A percentile compares a stretch with the other conserved stretches of the same genome.
These are phyloP conservation scores for Apophysomyces variabilis DNA, from an alignment of 371 early-diverging fungal genomes.

Conservation along the genomic window DNA sequence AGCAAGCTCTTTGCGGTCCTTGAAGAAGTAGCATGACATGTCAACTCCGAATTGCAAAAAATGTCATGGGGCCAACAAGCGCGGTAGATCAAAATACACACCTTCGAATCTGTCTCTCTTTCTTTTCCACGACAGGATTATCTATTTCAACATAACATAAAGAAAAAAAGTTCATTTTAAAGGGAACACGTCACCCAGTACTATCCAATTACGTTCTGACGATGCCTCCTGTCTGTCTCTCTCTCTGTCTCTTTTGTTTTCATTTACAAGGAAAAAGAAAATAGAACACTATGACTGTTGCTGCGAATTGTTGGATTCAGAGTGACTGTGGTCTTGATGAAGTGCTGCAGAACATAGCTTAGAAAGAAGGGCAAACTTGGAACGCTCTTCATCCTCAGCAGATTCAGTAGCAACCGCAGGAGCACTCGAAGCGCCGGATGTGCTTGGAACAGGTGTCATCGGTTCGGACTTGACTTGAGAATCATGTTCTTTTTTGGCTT, in stretches of 20 bases:
- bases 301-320: conserved; percentile 11
- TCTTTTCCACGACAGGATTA: not conserved
- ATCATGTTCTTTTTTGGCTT: conserved; percentile 16
- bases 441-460: conserved; percentile 44
- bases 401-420: conserved; percentile 37
- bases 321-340: conserved; percentile 24
- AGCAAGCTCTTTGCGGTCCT: not conserved
- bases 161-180: not conserved
- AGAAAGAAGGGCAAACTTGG: conserved; percentile 41
- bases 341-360: conserved; percentile 52
- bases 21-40: not conserved
- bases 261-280: conserved; percentile 13
- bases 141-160: not conserved
- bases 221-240: too few relatives aligned
- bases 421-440: conserved; percentile 39
- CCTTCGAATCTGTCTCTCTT: not conserved
- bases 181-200: not conserved
- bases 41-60: conserved; percentile 1
- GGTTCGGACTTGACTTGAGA: conserved; percentile 26
- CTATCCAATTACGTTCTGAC: too few relatives aligned
- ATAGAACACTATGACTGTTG: conserved; percentile 12
- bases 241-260: too few relatives aligned
- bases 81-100: not conserved
- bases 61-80: not conserved
- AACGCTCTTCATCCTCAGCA: conserved; percentile 38